Evolutionary conservation across 768 basidiomycete genomes (phyloP).

Genomic region (Pleurotus cornucopiae): DNA sequence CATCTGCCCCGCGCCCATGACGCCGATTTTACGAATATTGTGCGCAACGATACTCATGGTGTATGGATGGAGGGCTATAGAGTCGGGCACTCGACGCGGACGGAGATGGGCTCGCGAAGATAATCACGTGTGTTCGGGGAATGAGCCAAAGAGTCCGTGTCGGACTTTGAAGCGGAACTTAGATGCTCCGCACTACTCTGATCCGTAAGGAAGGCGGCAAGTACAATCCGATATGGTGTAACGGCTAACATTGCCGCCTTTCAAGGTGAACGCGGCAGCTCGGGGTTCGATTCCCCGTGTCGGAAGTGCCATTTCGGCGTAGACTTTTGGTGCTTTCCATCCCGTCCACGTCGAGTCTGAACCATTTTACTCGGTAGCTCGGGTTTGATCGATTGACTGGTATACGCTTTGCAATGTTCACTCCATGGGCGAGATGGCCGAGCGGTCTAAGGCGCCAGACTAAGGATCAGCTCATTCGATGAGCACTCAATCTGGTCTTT

Average conservation of each 20-base stretch:
- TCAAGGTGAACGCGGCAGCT: conserved; percentile 36
- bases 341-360: no score
- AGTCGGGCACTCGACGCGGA: no score
- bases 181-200: no score
- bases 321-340: no score
- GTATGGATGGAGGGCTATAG: not conserved
- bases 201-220: no score
- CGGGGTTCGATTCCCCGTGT: conserved; percentile 37
- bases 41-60: conserved; percentile 39
- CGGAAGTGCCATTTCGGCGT: conserved; percentile 5
- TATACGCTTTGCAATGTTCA: no score
- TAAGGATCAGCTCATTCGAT: conserved; percentile 38
- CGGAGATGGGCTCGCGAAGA: no score
- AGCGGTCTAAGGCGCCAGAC: conserved; percentile 90
- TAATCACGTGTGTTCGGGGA: no score
- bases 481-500: conserved; percentile 21
- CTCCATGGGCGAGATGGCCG: conserved; percentile 59
- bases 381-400: no score
- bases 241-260: conserved; percentile 63
- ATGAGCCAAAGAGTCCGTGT: no score
- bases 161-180: no score
- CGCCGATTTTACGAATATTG: conserved; percentile 70
- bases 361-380: no score
- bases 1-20: conserved; percentile 85
- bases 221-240: conserved; percentile 42